Evolutionary conservation across 1,139 yeast species (phyloP).

Genomic region (Suhomyces yuchorum): DNA sequence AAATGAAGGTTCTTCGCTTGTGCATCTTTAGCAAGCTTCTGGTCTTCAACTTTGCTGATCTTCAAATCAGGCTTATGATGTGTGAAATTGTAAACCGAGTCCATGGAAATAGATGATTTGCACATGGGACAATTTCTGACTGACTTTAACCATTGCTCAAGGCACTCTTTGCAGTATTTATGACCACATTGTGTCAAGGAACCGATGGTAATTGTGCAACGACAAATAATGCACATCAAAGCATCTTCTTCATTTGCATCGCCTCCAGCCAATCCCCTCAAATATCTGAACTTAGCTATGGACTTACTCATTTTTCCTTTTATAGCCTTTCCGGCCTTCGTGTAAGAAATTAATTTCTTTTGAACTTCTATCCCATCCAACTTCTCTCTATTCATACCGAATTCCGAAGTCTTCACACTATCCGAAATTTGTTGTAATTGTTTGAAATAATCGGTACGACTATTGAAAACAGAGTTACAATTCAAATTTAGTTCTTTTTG

Average conservation of each 20-base stretch:
- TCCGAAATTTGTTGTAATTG: slow-evolving; percentile 87
- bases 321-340: slow-evolving; percentile 10
- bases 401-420: slow-evolving; percentile 50
- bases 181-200: slow-evolving; percentile 89
- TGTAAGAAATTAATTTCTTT: slow-evolving; percentile 13
- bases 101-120: slow-evolving; percentile 46
- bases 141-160: slow-evolving; percentile 65
- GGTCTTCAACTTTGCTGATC: slow-evolving; percentile 43
- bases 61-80: slow-evolving; percentile 50
- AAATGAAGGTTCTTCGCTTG: slow-evolving; percentile 34
- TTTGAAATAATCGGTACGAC: slow-evolving; percentile 76
- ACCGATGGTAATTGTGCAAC: slow-evolving; percentile 67
- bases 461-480: slow-evolving; percentile 70
- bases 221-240: slow-evolving; percentile 74
- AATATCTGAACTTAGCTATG: slow-evolving; percentile 61
- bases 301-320: slow-evolving; percentile 37
- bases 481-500: slow-evolving; percentile 52
- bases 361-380: slow-evolving; percentile 17
- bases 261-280: slow-evolving; percentile 47
- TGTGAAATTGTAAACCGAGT: slow-evolving; percentile 62
- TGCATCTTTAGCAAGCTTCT: slow-evolving; percentile 16
- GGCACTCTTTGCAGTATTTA: slow-evolving; percentile 78
- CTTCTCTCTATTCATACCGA: slow-evolving; percentile 23
- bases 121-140: slow-evolving; percentile 77
- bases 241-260: slow-evolving; percentile 23